Conservation (phyloP, 768 basidiomycete genomes). For the Chalciporus chontae region DNA sequence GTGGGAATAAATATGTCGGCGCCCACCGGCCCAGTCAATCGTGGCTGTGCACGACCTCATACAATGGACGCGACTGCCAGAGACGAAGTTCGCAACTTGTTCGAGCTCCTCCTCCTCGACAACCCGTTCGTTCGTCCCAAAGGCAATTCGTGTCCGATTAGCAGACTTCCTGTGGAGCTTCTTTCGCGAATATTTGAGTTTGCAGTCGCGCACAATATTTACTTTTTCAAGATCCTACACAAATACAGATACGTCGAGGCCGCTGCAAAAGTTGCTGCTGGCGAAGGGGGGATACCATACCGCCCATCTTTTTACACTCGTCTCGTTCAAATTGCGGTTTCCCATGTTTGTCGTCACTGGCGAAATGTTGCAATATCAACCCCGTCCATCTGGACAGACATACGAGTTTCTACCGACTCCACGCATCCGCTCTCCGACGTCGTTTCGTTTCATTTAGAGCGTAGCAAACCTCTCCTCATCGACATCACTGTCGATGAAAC, state of each 20-base stretch:
- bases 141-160: slow-evolving; percentile 39
- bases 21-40: background rate
- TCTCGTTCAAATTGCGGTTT: slow-evolving; percentile 51
- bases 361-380: slow-evolving; percentile 46
- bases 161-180: slow-evolving; percentile 50
- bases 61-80: too few relatives aligned
- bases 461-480: slow-evolving; percentile 50
- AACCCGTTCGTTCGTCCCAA: too few relatives aligned
- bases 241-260: slow-evolving; percentile 26
- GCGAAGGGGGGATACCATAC: background rate
- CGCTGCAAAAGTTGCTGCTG: slow-evolving; percentile 19
- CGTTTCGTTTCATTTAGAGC: slow-evolving; percentile 44
- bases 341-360: slow-evolving; percentile 59
- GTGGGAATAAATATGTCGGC: slow-evolving; percentile 22
- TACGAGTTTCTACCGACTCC: slow-evolving; percentile 19
- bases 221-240: slow-evolving; percentile 7
- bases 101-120: too few relatives aligned
- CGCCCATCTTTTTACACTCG: too few relatives aligned
- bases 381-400: slow-evolving; percentile 49
- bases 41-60: background rate
- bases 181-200: slow-evolving; percentile 49
- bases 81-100: too few relatives aligned
- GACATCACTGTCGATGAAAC: slow-evolving; percentile 45
- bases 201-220: slow-evolving; percentile 34
- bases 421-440: slow-evolving; percentile 41